Conservation (phyloP, 208 protist species). For the Kentomonas sorsogonicus region DNA sequence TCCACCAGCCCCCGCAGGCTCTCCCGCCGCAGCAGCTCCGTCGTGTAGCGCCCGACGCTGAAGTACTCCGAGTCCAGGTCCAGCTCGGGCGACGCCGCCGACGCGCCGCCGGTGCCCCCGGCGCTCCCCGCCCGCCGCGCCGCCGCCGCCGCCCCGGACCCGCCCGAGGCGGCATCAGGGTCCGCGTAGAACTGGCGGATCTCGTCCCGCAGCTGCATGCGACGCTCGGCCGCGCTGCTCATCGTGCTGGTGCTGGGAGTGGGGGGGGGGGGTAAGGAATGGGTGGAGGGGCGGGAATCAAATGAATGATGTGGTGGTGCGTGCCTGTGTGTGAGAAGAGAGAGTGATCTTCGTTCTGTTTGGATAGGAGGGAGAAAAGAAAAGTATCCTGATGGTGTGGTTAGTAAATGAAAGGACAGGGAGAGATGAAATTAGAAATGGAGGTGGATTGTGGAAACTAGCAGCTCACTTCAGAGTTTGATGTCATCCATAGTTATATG, state of each 20-base stretch:
- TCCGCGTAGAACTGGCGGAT: conserved; percentile 83
- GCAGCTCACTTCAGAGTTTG: no score
- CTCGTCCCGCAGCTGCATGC: conserved; percentile 62
- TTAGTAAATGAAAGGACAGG: no score
- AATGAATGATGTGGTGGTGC: no score
- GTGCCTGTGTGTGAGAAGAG: no score
- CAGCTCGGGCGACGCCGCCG: conserved; percentile 43
- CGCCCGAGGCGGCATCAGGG: conserved; percentile 18
- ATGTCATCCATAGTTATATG: no score
- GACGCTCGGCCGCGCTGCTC: conserved; percentile 31
- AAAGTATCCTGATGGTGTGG: no score
- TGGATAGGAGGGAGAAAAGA: no score
- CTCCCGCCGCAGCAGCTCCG: conserved; percentile 63
- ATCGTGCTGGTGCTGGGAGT: not conserved
- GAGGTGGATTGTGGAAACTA: no score
- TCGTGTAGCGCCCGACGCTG: conserved; percentile 73
- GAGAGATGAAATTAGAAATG: no score
- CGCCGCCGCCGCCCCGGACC: not conserved
- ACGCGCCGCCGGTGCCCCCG: not conserved
- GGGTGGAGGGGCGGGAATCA: no score
- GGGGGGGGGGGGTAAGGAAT: not conserved
- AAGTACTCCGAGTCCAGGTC: conserved; percentile 84
- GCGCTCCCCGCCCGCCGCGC: not conserved
- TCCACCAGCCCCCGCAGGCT: conserved; percentile 75
- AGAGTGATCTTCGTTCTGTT: no score